A percentile compares a stretch with the other conserved stretches of the same genome.
These are phyloP conservation scores for Penicillium sp. DNA, from an alignment of 2,329 filamentous ascomycete genomes.

Conservation along the genomic window DNA sequence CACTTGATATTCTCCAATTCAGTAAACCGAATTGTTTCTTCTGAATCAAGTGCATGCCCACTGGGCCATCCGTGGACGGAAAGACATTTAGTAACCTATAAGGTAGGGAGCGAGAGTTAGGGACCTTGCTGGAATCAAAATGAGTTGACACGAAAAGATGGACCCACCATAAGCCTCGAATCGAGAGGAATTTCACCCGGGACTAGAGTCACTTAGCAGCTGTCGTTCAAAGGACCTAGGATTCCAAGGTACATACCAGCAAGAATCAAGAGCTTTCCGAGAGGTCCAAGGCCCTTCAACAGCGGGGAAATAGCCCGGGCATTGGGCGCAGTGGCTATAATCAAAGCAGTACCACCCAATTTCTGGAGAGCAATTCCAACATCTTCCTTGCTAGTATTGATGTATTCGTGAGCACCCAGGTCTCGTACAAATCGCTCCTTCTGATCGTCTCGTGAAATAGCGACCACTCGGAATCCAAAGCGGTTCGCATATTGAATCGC, in stretches of 20 bases:
- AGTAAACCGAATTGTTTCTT: conserved; percentile 55
- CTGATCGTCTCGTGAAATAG: conserved; percentile 54
- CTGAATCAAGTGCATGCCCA: conserved; percentile 59
- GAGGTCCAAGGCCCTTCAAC: conserved; percentile 41
- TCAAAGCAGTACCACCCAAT: conserved; percentile 44
- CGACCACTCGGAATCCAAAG: conserved; percentile 60
- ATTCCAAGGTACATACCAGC: conserved; percentile 32
- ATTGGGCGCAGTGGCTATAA: conserved; percentile 49
- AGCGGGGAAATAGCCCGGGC: conserved; percentile 42
- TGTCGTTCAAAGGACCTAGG: background rate
- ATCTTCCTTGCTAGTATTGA: conserved; percentile 47
- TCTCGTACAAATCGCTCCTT: conserved; percentile 62
- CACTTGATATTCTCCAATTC: conserved; percentile 59
- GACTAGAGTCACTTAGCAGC: conserved; percentile 19
- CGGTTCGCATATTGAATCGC: conserved; percentile 60
- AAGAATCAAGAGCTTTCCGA: conserved; percentile 47
- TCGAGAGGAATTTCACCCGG: conserved; percentile 24
- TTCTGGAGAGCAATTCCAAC: conserved; percentile 42
- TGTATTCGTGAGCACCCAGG: conserved; percentile 64
- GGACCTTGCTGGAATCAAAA: conserved; percentile 8
- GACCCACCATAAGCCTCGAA: conserved; percentile 26
- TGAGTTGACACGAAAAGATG: background rate
- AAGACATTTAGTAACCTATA: conserved; percentile 54
- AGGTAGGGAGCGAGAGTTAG: background rate
- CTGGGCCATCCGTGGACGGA: conserved; percentile 60